Base-by-base conservation (phyloP, 257 asterid species). In the Fraxinus anomala region DNA sequence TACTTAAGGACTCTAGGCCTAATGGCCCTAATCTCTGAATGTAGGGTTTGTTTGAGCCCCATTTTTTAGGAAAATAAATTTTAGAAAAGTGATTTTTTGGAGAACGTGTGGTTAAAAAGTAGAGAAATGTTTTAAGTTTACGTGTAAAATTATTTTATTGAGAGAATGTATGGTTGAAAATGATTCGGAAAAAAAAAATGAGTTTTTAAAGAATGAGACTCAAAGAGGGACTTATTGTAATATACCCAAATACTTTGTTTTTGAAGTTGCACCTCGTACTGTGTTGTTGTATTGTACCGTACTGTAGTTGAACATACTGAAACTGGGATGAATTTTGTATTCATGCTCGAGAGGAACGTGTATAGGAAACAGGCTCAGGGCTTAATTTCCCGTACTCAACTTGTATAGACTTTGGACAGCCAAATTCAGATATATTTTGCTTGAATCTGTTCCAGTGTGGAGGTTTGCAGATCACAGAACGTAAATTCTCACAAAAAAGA, bases 231-330 rank as follows among this genome's bases (percentile, higher is more conserved):
- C 42, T 78, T 51, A 71, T 11, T 86, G 83, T 74, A 79, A 79
- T 67, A 5, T 81, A 33, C 77, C 76, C 77, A 76, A 77, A 77
- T 77, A 80, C 12, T 51, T 6, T 68, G 34, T 68, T 34, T 81
- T 42, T 19, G 42, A 54, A 56, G 81, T 17, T 13, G 31, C 59
- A 61, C 75, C 63, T 73, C 66, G 40, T 39, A 39, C 49, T 51
- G 40, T 75, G 74, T 36, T 79, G 77, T 40, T 39, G 24, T 63
- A 61, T 31, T 80, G 61, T 74, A 79, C 73, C 74, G 81, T 76
- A 77, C 42, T 72, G 67, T 80, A 21, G 68, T 39, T 14, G 21
- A 16, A 24, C 42, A 42, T 39, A 56, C 44, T 71, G 33, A 47
- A 39, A 68, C 21, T 51, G 6, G 2, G 49, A 66, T 26, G 73